These are phyloP conservation scores for Ceratocystis alfenasii DNA, from an alignment of 2,329 filamentous ascomycete genomes.

Conservation along the genomic window DNA sequence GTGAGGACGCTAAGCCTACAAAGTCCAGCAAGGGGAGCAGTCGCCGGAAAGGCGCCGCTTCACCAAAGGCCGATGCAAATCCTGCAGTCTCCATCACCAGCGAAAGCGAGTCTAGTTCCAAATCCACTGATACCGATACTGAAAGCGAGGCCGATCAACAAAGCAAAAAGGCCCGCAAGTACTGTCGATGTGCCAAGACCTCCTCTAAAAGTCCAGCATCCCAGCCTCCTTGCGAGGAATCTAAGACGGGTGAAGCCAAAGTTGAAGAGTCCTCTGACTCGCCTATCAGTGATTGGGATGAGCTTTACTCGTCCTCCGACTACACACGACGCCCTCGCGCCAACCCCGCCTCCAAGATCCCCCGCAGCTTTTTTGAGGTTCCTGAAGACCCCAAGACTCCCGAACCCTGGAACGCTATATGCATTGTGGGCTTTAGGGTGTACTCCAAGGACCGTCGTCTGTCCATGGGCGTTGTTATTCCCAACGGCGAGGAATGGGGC, in stretches of 20 bases:
- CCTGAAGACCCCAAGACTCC: conserved; percentile 46
- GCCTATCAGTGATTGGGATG: conserved; percentile 48
- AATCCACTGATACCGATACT: conserved; percentile 6
- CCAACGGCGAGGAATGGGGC: conserved; percentile 47
- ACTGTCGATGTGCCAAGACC: neutral
- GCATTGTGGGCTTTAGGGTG: conserved; percentile 48
- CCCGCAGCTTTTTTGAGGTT: conserved; percentile 34
- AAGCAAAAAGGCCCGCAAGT: neutral
- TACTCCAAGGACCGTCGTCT: conserved; percentile 47
- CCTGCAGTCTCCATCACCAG: neutral
- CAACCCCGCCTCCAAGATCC: conserved; percentile 30
- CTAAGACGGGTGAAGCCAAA: neutral
- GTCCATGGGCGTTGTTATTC: conserved; percentile 44
- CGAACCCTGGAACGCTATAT: conserved; percentile 52
- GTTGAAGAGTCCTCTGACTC: conserved; percentile 45
- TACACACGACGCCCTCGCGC: conserved; percentile 40
- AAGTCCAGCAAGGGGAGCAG: neutral
- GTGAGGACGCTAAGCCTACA: conserved; percentile 14
- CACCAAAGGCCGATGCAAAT: neutral
- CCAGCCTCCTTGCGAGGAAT: neutral
- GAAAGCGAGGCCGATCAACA: neutral
- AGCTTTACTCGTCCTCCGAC: conserved; percentile 47
- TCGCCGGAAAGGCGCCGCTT: neutral
- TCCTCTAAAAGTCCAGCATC: neutral
- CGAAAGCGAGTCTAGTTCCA: neutral